Percentiles rank a stretch among this genome's conserved stretches.
Evolutionary conservation across 208 protist species (phyloP).

Genomic region (Spongospora subterranea): DNA sequence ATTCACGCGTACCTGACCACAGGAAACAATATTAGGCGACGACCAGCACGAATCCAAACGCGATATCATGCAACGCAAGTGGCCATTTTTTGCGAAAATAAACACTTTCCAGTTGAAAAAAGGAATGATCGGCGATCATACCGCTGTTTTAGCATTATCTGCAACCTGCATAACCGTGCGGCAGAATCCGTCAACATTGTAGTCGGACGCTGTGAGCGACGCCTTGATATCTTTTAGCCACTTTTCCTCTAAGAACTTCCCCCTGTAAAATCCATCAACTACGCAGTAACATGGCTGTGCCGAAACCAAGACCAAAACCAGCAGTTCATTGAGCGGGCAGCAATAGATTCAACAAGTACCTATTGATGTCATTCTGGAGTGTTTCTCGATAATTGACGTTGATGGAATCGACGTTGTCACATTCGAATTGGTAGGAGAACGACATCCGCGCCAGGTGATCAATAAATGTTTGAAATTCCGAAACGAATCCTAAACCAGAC

Average conservation of each 20-base stretch:
- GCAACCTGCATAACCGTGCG: background rate
- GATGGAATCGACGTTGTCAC: background rate
- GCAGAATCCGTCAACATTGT: background rate
- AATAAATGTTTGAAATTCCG: constrained; percentile 10
- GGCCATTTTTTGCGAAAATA: too few relatives aligned
- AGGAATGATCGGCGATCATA: background rate
- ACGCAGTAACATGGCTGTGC: background rate
- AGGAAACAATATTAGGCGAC: background rate
- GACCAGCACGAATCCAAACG: background rate
- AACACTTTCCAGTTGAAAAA: background rate
- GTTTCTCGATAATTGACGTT: background rate
- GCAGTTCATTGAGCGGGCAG: background rate
- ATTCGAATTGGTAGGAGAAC: constrained; percentile 37
- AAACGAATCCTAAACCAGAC: background rate
- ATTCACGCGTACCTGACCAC: constrained; percentile 30
- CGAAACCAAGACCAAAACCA: background rate
- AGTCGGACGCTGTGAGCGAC: background rate
- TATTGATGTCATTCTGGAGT: constrained; percentile 44
- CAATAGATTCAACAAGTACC: constrained; percentile 2
- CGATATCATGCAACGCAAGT: too few relatives aligned
- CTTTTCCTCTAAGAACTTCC: constrained; percentile 28
- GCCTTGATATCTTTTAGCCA: constrained; percentile 54
- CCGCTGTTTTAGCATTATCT: constrained; percentile 18
- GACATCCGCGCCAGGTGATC: constrained; percentile 47
- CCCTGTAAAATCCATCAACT: background rate